These are phyloP conservation scores for Hanseniaspora lachancei DNA, from an alignment of 805 yeast species.

Conservation along the genomic window DNA sequence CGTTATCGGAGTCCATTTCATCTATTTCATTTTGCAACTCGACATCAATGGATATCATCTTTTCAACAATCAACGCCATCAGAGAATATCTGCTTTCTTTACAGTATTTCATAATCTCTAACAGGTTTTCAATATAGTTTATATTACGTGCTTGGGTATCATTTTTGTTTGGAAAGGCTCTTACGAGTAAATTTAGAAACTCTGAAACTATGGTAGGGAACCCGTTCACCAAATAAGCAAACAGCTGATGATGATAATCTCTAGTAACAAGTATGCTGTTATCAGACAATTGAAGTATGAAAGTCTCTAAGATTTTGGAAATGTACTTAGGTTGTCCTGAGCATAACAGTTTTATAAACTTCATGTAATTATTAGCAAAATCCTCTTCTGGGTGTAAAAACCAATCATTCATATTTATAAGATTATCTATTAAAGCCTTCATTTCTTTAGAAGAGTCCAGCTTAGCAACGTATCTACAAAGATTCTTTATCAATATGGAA, in stretches of 20 bases:
- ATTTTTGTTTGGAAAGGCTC: conserved; percentile 69
- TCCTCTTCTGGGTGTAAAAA: conserved; percentile 34
- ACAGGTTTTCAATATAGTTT: conserved; percentile 53
- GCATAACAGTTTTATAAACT: conserved; percentile 63
- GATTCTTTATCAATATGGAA: conserved; percentile 39
- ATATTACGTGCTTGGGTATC: conserved; percentile 40
- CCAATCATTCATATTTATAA: conserved; percentile 54
- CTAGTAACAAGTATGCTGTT: conserved; percentile 25
- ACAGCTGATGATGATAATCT: conserved; percentile 48
- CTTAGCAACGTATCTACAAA: conserved; percentile 53
- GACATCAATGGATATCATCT: conserved; percentile 75
- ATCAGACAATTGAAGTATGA: conserved; percentile 48
- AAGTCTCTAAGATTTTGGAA: conserved; percentile 58
- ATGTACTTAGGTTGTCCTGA: conserved; percentile 85
- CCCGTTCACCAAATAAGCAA: conserved; percentile 49
- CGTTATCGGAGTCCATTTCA: conserved; percentile 45
- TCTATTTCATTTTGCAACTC: conserved; percentile 82
- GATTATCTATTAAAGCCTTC: conserved; percentile 41
- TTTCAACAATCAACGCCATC: conserved; percentile 73
- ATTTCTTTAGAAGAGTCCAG: conserved; percentile 45
- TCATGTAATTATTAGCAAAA: conserved; percentile 39
- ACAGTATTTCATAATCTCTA: conserved; percentile 52
- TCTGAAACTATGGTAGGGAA: conserved; percentile 71
- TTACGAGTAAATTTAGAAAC: conserved; percentile 44
- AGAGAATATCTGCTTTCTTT: conserved; percentile 58